Conservation (phyloP, 495 filamentous ascomycete species). For the Glutinoglossum americanum region DNA sequence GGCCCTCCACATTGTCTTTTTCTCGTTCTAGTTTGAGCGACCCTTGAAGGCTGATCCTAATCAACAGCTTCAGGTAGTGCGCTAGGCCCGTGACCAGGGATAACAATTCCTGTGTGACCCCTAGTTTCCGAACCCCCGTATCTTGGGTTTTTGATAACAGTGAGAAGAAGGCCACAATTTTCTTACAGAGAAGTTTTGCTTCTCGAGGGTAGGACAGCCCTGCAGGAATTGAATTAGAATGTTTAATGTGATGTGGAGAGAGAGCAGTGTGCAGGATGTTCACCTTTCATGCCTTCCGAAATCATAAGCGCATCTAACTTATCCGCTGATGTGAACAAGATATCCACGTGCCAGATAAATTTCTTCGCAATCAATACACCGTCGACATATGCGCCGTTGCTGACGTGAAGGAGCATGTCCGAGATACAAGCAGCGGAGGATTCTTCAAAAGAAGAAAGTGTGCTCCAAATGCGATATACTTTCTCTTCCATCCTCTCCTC, state of each 20-base stretch:
- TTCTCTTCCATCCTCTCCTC: conserved; percentile 96
- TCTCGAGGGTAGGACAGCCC: conserved; percentile 82
- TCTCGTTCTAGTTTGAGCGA: conserved; percentile 81
- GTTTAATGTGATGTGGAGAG: not conserved
- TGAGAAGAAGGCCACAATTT: conserved; percentile 95
- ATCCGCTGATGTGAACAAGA: conserved; percentile 79
- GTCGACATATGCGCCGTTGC: conserved; percentile 90
- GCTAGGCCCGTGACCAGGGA: conserved; percentile 91
- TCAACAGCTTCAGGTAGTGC: conserved; percentile 94
- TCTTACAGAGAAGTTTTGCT: conserved; percentile 95
- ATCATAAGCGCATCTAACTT: conserved; percentile 53
- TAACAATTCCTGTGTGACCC: conserved; percentile 90
- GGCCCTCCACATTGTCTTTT: conserved; percentile 43
- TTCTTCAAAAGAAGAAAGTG: conserved; percentile 90
- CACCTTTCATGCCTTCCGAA: conserved; percentile 52
- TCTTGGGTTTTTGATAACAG: conserved; percentile 86
- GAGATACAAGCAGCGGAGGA: conserved; percentile 96
- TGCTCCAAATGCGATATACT: conserved; percentile 95
- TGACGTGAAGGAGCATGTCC: conserved; percentile 97
- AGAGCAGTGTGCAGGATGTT: conserved; percentile 10
- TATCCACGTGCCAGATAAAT: conserved; percentile 90
- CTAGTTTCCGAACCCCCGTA: conserved; percentile 64
- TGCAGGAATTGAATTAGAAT: conserved; percentile 13
- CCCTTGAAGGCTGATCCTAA: conserved; percentile 89
- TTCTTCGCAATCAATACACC: conserved; percentile 89